phyloP scores from a whole-genome alignment of 768 basidiomycete genomes.

The Stropharia rugosoannulata region DNA sequence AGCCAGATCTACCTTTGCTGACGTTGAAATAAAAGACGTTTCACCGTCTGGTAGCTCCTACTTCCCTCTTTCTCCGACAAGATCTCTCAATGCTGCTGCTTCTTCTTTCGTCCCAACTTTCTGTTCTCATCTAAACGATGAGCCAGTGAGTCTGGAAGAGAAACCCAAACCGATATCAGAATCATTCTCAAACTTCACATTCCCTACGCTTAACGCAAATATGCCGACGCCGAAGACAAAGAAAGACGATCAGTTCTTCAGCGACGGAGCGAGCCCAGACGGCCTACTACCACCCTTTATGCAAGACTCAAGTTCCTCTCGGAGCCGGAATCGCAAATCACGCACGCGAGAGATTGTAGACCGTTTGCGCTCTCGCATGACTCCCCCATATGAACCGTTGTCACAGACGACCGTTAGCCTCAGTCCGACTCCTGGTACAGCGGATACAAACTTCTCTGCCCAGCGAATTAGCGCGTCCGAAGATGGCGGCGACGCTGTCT shows the following conservation, averaged over 20 bases:
- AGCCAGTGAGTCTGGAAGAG: slow-evolving; percentile 19
- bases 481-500: slow-evolving; percentile 32
- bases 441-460: slow-evolving; percentile 27
- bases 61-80: slow-evolving; percentile 20
- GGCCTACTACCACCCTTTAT: slow-evolving; percentile 50
- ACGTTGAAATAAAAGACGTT: slow-evolving; percentile 33
- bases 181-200: slow-evolving; percentile 38
- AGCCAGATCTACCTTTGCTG: slow-evolving; percentile 33
- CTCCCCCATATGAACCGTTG: slow-evolving; percentile 11
- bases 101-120: slow-evolving; percentile 44
- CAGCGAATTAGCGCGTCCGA: slow-evolving; percentile 40
- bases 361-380: slow-evolving; percentile 40
- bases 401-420: slow-evolving; percentile 26
- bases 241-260: slow-evolving; percentile 54
- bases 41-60: slow-evolving; percentile 26
- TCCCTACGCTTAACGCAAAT: slow-evolving; percentile 47
- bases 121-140: slow-evolving; percentile 24
- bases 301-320: slow-evolving; percentile 32
- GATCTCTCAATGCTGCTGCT: slow-evolving; percentile 42
- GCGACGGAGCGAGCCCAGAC: slow-evolving; percentile 28
- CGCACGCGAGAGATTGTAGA: slow-evolving; percentile 63
- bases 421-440: slow-evolving; percentile 32
- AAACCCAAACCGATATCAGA: slow-evolving; percentile 14
- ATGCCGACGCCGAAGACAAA: slow-evolving; percentile 39
- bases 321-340: slow-evolving; percentile 42